phyloP scores from a whole-genome alignment of 2,329 filamentous ascomycete species.

The Colletotrichum cuscutae region DNA sequence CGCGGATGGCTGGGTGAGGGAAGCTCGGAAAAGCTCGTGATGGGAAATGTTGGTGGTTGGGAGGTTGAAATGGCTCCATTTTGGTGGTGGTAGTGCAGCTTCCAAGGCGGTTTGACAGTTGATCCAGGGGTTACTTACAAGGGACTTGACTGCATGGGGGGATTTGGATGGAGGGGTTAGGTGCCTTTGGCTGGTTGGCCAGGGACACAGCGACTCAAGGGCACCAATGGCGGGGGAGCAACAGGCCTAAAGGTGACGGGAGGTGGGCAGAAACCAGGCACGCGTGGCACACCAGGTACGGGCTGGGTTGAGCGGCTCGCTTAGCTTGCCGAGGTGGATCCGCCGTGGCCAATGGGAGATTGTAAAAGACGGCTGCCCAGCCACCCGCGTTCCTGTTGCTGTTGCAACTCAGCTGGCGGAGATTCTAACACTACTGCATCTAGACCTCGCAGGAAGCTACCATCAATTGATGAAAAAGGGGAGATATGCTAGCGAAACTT shows the following conservation, averaged over 20 bases:
- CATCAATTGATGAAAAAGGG: neutral
- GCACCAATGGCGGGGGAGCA: neutral
- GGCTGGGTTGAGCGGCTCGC: neutral
- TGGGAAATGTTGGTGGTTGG: slow-evolving; percentile 37
- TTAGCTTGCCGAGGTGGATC: neutral
- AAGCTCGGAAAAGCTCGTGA: slow-evolving; percentile 17
- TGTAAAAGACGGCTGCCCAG: neutral
- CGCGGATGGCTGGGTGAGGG: slow-evolving; percentile 33
- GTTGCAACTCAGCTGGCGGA: neutral
- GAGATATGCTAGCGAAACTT: neutral
- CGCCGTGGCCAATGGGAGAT: neutral
- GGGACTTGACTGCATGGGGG: too few species aligned
- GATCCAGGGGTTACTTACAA: slow-evolving; percentile 6
- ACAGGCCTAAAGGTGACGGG: neutral
- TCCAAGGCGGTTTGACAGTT: slow-evolving; percentile 7
- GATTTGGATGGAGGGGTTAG: neutral
- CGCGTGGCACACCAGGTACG: neutral
- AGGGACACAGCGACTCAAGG: neutral
- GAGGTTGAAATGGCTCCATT: slow-evolving; percentile 5
- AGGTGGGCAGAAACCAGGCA: neutral
- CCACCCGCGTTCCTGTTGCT: neutral
- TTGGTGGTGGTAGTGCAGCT: neutral
- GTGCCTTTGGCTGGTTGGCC: slow-evolving; percentile 5
- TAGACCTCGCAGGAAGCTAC: neutral
- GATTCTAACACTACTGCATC: neutral